Conservation (phyloP, 371 early-diverging fungal species). For the Thermomucor indicae-seudaticae region DNA sequence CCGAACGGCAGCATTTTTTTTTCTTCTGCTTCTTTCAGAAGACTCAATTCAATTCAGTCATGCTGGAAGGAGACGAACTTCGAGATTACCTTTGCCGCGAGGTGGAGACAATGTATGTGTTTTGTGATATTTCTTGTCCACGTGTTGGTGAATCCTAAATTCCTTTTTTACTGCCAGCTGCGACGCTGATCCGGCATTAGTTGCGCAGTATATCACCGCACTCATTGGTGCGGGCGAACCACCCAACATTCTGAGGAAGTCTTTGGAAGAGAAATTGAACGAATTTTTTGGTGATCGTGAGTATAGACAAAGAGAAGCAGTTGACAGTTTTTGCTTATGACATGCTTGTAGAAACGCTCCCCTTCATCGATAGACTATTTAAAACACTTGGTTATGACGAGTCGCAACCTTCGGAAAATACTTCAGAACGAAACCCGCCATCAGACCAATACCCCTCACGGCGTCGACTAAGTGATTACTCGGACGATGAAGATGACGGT, state of each 20-base stretch:
- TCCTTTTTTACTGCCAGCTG: conserved; percentile 68
- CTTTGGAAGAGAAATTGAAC: conserved; percentile 36
- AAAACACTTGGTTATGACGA: conserved; percentile 17
- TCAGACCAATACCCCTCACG: conserved; percentile 3
- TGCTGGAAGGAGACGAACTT: conserved; percentile 3
- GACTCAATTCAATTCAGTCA: neutral
- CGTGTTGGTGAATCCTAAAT: neutral
- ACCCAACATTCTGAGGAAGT: conserved; percentile 19
- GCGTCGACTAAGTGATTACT: conserved; percentile 38
- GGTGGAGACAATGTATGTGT: conserved; percentile 52
- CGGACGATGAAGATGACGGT: conserved; percentile 61
- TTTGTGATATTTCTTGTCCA: neutral
- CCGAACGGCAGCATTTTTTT: too few species aligned
- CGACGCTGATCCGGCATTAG: conserved; percentile 72
- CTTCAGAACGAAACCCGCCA: conserved; percentile 5
- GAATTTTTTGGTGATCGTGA: conserved; percentile 56
- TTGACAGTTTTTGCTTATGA: neutral
- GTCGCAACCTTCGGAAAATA: conserved; percentile 34
- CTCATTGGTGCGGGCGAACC: conserved; percentile 63
- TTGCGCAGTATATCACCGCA: conserved; percentile 78
- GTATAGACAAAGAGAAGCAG: neutral
- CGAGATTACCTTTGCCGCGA: conserved; percentile 12
- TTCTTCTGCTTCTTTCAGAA: neutral
- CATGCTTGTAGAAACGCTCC: conserved; percentile 51
- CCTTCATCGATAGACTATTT: conserved; percentile 67